These are phyloP conservation scores for Hymenoscyphus salicellus DNA, from an alignment of 2,329 filamentous ascomycete species.

Conservation along the genomic window DNA sequence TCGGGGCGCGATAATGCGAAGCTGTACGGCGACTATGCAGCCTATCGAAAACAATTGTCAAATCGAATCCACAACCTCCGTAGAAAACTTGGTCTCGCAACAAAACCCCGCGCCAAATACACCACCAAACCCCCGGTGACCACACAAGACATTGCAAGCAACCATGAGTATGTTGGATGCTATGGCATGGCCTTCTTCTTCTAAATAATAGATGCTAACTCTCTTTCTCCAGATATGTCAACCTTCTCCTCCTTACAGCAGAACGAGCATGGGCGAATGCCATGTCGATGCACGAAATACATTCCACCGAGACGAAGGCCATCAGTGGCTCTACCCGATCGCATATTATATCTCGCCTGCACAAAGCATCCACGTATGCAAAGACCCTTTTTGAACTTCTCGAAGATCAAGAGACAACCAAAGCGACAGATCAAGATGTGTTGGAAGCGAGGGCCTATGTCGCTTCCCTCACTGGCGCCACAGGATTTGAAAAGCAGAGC, in stretches of 20 bases:
- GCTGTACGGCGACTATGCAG: slow-evolving; percentile 82
- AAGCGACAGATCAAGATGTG: slow-evolving; percentile 67
- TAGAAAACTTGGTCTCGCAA: slow-evolving; percentile 80
- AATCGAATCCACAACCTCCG: slow-evolving; percentile 79
- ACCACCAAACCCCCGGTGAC: slow-evolving; percentile 67
- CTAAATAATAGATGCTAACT: slow-evolving; percentile 16
- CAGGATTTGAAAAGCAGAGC: slow-evolving; percentile 80
- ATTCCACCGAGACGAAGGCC: slow-evolving; percentile 74
- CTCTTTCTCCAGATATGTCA: slow-evolving; percentile 57
- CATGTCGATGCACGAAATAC: slow-evolving; percentile 86
- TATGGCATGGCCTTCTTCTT: slow-evolving; percentile 12
- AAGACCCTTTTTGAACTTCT: slow-evolving; percentile 65
- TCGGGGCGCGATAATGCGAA: slow-evolving; percentile 78
- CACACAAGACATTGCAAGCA: slow-evolving; percentile 68
- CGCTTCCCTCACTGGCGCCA: slow-evolving; percentile 70
- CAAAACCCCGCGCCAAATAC: slow-evolving; percentile 84
- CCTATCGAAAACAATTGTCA: slow-evolving; percentile 76
- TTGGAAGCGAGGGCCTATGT: slow-evolving; percentile 86
- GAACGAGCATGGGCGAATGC: slow-evolving; percentile 95
- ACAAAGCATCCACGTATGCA: slow-evolving; percentile 73
- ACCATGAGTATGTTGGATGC: slow-evolving; percentile 66
- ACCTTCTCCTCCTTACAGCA: slow-evolving; percentile 77
- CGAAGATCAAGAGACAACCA: slow-evolving; percentile 58
- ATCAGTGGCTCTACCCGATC: slow-evolving; percentile 76
- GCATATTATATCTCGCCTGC: slow-evolving; percentile 83